These are phyloP conservation scores for Akanthomyces dipterigenus DNA, from an alignment of 2,329 filamentous ascomycete genomes.

Conservation along the genomic window DNA sequence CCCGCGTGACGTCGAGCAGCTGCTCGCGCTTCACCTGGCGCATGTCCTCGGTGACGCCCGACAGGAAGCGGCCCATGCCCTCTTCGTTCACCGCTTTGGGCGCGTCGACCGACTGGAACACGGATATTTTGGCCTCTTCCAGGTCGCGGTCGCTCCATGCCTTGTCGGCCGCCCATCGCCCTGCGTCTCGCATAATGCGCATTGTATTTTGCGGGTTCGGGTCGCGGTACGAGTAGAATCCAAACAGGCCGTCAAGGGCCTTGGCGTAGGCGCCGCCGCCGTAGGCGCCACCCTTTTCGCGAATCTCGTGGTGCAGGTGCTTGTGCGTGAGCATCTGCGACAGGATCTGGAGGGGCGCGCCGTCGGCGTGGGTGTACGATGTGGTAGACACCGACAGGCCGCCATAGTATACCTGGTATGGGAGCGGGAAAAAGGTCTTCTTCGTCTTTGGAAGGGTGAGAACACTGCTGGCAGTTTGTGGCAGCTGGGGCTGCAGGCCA, in stretches of 20 bases:
- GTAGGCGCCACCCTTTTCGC: conserved; percentile 95
- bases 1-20: conserved; percentile 75
- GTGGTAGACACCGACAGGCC: conserved; percentile 75
- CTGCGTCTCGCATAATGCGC: conserved; percentile 75
- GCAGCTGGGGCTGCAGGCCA: conserved; percentile 19
- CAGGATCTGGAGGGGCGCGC: conserved; percentile 79
- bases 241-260: conserved; percentile 76
- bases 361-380: conserved; percentile 68
- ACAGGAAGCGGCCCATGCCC: conserved; percentile 79
- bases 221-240: conserved; percentile 94
- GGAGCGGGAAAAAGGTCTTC: conserved; percentile 87
- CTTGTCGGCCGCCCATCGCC: conserved; percentile 74
- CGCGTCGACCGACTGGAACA: conserved; percentile 89
- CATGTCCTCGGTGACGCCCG: conserved; percentile 82
- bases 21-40: conserved; percentile 75
- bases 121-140: conserved; percentile 90
- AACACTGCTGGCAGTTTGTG: conserved; percentile 34
- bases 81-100: conserved; percentile 81
- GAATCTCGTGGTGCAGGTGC: conserved; percentile 92
- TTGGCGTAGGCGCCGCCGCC: conserved; percentile 83
- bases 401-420: conserved; percentile 96
- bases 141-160: conserved; percentile 78
- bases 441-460: conserved; percentile 41
- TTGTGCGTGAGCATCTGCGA: conserved; percentile 93
- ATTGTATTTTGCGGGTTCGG: conserved; percentile 89